These are phyloP conservation scores for Trichosporon ovoides DNA, from an alignment of 1,284 basidiomycete species.

Conservation along the genomic window DNA sequence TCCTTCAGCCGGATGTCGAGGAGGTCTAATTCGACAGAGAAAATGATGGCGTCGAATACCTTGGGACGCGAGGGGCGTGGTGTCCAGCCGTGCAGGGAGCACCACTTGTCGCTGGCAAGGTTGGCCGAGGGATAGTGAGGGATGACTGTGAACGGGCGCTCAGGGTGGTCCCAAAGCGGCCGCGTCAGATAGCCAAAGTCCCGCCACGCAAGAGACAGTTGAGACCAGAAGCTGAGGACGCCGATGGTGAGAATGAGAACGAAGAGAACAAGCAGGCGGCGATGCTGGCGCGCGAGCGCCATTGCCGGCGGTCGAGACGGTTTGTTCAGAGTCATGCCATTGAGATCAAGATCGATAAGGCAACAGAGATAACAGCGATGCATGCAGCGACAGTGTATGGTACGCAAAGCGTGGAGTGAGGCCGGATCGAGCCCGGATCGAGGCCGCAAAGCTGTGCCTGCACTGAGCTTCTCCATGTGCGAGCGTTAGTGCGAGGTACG, in stretches of 20 bases:
- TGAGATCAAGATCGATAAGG: too few species aligned
- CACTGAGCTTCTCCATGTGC: too few species aligned
- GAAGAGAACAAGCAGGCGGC: not conserved
- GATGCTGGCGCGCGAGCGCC: not conserved
- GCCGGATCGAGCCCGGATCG: too few species aligned
- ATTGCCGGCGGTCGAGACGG: not conserved
- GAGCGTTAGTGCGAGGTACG: too few species aligned
- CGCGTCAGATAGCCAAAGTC: constrained; percentile 31
- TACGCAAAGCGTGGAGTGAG: too few species aligned
- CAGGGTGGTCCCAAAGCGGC: constrained; percentile 31
- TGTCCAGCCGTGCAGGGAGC: constrained; percentile 24
- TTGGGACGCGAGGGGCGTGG: constrained; percentile 4
- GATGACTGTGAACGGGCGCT: constrained; percentile 18
- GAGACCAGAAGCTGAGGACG: not conserved
- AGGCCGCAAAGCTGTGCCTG: too few species aligned
- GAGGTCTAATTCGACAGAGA: constrained; percentile 63
- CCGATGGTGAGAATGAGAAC: not conserved
- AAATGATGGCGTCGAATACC: constrained; percentile 56
- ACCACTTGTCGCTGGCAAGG: constrained; percentile 16
- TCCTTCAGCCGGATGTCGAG: constrained; percentile 65
- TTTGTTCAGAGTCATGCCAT: too few species aligned
- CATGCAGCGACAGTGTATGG: too few species aligned
- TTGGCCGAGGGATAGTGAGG: constrained; percentile 18
- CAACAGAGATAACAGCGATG: too few species aligned
- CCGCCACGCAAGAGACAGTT: constrained; percentile 9